Percentiles rank a stretch among this genome's conserved stretches.
These are phyloP conservation scores for Triticum monococcum DNA, from an alignment of 176 grass and related monocot genomes.

Conservation along the genomic window DNA sequence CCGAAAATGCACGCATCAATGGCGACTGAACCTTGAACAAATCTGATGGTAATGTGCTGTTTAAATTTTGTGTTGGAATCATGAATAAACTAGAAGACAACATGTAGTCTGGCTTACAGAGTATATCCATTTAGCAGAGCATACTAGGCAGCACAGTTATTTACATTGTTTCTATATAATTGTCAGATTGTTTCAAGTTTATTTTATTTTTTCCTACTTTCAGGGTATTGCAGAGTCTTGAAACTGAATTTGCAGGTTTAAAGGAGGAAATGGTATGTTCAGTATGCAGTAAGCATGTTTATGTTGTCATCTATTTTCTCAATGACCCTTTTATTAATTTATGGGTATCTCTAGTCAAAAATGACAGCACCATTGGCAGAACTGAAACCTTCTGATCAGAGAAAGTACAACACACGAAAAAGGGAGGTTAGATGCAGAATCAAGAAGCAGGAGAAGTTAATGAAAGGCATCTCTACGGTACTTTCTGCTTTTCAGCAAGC, in stretches of 20 bases:
- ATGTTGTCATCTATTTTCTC: background rate
- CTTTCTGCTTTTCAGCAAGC: slow-evolving; percentile 72
- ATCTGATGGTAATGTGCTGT: slow-evolving; percentile 8
- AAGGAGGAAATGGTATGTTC: slow-evolving; percentile 72
- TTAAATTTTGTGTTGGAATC: background rate
- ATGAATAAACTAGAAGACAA: background rate
- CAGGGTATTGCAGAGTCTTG: slow-evolving; percentile 83
- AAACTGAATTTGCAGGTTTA: slow-evolving; percentile 75
- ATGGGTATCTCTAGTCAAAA: slow-evolving; percentile 48
- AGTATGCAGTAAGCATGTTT: slow-evolving; percentile 16
- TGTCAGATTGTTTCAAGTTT: slow-evolving; percentile 6
- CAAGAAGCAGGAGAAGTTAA: slow-evolving; percentile 87
- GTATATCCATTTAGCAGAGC: slow-evolving; percentile 1
- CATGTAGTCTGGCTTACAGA: background rate
- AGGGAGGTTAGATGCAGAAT: slow-evolving; percentile 69
- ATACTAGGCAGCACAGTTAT: background rate
- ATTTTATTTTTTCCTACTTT: slow-evolving; percentile 10
- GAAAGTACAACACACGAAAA: slow-evolving; percentile 71
- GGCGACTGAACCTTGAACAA: background rate
- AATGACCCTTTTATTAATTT: background rate
- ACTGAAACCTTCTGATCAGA: slow-evolving; percentile 64
- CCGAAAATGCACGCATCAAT: background rate
- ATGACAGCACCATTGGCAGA: slow-evolving; percentile 27
- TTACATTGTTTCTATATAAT: background rate
- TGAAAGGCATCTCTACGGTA: slow-evolving; percentile 62